phyloP scores from a whole-genome alignment of 2,329 filamentous ascomycete genomes.

The Lasiodiplodia theobromae region DNA sequence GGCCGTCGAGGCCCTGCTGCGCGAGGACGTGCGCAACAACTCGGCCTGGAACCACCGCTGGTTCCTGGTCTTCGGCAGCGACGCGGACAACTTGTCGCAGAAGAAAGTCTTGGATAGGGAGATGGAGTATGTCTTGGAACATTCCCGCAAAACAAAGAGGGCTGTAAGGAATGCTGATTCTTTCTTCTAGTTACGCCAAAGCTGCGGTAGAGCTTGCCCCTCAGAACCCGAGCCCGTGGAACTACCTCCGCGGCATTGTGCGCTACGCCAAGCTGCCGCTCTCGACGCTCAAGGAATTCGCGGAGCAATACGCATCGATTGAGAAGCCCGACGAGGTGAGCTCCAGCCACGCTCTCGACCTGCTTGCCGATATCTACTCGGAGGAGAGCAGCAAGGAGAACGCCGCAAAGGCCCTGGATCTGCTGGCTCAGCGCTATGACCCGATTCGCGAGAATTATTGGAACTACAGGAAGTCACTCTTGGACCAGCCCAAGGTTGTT shows the following conservation, averaged over 20 bases:
- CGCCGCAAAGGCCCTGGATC: conserved; percentile 72
- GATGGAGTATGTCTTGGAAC: conserved; percentile 53
- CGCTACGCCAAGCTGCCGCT: conserved; percentile 66
- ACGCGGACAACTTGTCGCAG: conserved; percentile 48
- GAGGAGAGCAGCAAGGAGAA: conserved; percentile 62
- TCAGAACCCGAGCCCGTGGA: conserved; percentile 95
- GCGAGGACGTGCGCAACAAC: conserved; percentile 89
- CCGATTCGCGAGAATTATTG: conserved; percentile 91
- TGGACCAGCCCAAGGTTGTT: conserved; percentile 39
- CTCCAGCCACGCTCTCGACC: conserved; percentile 71
- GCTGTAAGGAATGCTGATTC: conserved; percentile 32
- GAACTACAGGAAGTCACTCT: conserved; percentile 72
- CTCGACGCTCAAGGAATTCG: conserved; percentile 61
- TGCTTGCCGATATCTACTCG: conserved; percentile 73
- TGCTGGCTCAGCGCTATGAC: conserved; percentile 87
- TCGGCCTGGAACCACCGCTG: conserved; percentile 98
- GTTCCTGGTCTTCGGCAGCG: conserved; percentile 81
- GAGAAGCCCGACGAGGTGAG: conserved; percentile 60
- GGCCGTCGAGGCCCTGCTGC: conserved; percentile 75
- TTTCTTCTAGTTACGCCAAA: conserved; percentile 58
- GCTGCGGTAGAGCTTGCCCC: conserved; percentile 78
- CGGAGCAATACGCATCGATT: conserved; percentile 60
- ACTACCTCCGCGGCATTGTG: conserved; percentile 82
- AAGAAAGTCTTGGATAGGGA: conserved; percentile 74
- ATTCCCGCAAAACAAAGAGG: too few species aligned